A percentile compares a stretch with the other conserved stretches of the same genome.
Conservation (phyloP, 345 rosid species). For the Bretschneidera sinensis region DNA sequence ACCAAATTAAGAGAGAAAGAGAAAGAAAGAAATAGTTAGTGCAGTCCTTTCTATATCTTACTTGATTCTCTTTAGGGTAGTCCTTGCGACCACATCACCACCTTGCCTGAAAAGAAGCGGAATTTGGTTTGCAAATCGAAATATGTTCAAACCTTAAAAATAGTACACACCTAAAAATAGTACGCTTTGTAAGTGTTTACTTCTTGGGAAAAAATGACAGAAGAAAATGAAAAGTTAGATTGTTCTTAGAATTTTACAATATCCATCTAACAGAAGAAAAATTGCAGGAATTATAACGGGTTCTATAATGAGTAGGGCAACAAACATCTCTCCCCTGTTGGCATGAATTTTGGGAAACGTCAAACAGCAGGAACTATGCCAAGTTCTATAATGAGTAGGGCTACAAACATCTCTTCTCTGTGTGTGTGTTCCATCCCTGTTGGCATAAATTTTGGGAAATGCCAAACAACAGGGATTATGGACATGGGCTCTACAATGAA, state of each 20-base stretch:
- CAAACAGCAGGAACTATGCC: too few relatives aligned
- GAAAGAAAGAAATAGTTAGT: neutral
- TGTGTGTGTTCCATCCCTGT: too few relatives aligned
- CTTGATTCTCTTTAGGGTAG: constrained; percentile 90
- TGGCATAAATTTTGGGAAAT: too few relatives aligned
- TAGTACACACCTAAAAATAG: too few relatives aligned
- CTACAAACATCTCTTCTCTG: too few relatives aligned
- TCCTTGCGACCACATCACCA: constrained; percentile 94
- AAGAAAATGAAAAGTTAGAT: neutral
- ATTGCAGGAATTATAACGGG: too few relatives aligned
- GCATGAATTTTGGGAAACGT: too few relatives aligned
- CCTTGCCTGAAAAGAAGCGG: constrained; percentile 99
- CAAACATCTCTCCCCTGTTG: too few relatives aligned
- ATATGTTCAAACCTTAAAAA: constrained; percentile 86
- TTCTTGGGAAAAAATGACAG: neutral
- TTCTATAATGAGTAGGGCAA: too few relatives aligned
- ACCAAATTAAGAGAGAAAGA: neutral
- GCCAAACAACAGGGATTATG: too few relatives aligned
- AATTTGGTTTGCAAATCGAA: constrained; percentile 91
- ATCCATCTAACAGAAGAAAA: neutral
- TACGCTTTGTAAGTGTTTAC: neutral
- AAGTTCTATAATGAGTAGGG: too few relatives aligned
- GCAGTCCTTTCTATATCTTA: constrained; percentile 25
- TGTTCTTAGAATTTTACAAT: neutral
- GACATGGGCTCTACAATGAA: too few relatives aligned